Base-by-base conservation (phyloP, 2,329 filamentous ascomycete species). In the Penicillium janthinellum region DNA sequence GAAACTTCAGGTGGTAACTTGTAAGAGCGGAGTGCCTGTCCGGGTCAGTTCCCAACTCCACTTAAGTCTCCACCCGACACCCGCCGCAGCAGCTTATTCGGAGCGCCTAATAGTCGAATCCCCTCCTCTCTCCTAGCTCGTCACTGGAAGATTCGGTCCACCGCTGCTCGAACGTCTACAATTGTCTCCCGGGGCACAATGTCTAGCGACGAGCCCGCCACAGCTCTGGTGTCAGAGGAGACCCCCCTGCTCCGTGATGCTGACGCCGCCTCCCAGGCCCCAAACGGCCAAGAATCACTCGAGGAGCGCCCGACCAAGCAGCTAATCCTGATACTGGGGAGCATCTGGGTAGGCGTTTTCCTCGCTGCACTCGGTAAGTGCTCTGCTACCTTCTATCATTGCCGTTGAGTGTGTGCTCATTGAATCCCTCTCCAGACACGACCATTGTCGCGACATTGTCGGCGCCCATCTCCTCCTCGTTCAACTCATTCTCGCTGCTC, bases 381-480 rank as follows among this genome's bases (percentile, higher is more conserved):
- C 5, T 11, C 37, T 4, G 6, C 20, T 25, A 20, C 6, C 2
- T 6, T 42, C 20, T 7, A n/a, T 2, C 11, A 10, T 25, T 5
- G 12, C 5, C 12, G n/a, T 49, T n/a, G 38, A 35, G 7, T 4
- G 15, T 35, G 15, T 42, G 2, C 54, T 28, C 6, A 34, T 20
- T 25, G n/a, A 38, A 17, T 57, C 55, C 20, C 61, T 49, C 5
- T 7, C 15, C 54, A 79, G 92, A 96, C 76, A 86, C 85, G 1
- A 95, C 91, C 50, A 89, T 96, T 64, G 91, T 96, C 66, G 92
- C 92, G 8, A 96, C 92, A 0, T 83, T 96, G 1, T 89, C 90
- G 0, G 90, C 86, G 0, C 91, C 92, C 7, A 96, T 97, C 64
- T 90, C 90, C 25, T 90, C 87, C 71, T 89, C 89, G 45, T 96